These are phyloP conservation scores for Cetraspora pellucida DNA, from an alignment of 192 early-diverging fungal genomes.

Conservation along the genomic window DNA sequence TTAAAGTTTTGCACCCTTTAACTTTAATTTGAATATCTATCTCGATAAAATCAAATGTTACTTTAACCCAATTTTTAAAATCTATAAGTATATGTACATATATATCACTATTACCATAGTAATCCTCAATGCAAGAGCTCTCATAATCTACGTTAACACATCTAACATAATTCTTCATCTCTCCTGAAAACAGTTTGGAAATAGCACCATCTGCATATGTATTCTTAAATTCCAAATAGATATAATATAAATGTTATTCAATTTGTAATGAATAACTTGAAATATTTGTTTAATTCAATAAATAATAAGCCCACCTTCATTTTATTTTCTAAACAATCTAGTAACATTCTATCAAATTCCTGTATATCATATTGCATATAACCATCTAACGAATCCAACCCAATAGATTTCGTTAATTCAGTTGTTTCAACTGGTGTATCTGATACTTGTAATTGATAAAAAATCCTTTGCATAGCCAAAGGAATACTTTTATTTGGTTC, in stretches of 20 bases:
- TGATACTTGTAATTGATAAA: slow-evolving; percentile 84
- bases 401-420: slow-evolving; percentile 97
- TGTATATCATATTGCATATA: slow-evolving; percentile 99
- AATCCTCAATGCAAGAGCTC: slow-evolving; percentile 91
- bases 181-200: slow-evolving; percentile 87
- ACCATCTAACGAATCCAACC: slow-evolving; percentile 92
- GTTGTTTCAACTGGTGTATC: slow-evolving; percentile 81
- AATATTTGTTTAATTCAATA: background rate
- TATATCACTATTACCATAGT: slow-evolving; percentile 68
- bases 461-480: slow-evolving; percentile 91
- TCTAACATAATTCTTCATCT: slow-evolving; percentile 97
- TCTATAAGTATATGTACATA: background rate
- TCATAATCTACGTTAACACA: too few species aligned
- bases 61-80: background rate
- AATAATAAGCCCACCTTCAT: slow-evolving; percentile 79
- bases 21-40: slow-evolving; percentile 97
- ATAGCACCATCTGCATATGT: slow-evolving; percentile 93
- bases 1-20: slow-evolving; percentile 85
- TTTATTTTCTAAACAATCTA: slow-evolving; percentile 94
- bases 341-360: slow-evolving; percentile 95
- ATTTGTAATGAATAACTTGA: too few species aligned
- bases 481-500: slow-evolving; percentile 84
- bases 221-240: too few species aligned
- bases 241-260: too few species aligned
- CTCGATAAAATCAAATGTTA: background rate